Percentiles rank a stretch among this genome's conserved stretches.
phyloP scores from a whole-genome alignment of 2,329 filamentous ascomycete species.

The Cladosporium velox region DNA sequence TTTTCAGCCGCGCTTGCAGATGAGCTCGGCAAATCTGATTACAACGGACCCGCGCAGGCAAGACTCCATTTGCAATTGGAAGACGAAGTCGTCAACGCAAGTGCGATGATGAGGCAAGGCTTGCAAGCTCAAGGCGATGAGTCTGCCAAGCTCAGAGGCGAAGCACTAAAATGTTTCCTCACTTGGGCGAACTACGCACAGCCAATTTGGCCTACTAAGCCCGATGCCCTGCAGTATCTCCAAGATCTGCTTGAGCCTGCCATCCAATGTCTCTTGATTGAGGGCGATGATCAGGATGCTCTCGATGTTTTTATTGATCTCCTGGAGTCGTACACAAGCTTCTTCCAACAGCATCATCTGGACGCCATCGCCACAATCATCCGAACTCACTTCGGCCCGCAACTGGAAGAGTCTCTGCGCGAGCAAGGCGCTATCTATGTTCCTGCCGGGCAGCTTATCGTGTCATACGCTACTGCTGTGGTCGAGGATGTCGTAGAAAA shows the following conservation, averaged over 20 bases:
- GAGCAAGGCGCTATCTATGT: constrained; percentile 58
- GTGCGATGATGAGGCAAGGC: constrained; percentile 13
- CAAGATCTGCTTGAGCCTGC: constrained; percentile 61
- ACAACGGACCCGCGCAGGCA: constrained; percentile 38
- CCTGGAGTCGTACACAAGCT: constrained; percentile 64
- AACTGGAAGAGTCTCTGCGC: constrained; percentile 29
- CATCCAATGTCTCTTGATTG: constrained; percentile 62
- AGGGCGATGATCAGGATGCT: constrained; percentile 60
- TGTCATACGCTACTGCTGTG: constrained; percentile 69
- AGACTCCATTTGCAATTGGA: constrained; percentile 46
- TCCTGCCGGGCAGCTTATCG: constrained; percentile 65
- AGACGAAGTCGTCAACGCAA: constrained; percentile 12
- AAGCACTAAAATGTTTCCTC: constrained; percentile 39
- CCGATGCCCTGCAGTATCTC: constrained; percentile 60
- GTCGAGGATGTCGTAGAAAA: constrained; percentile 61
- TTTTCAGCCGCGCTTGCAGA: constrained; percentile 66
- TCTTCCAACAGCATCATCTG: constrained; percentile 63
- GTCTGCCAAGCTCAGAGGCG: constrained; percentile 24
- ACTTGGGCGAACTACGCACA: constrained; percentile 76
- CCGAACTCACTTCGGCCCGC: constrained; percentile 58
- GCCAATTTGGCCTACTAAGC: constrained; percentile 59
- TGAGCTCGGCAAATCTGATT: constrained; percentile 69
- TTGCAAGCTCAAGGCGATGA: constrained; percentile 11
- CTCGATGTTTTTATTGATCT: constrained; percentile 67
- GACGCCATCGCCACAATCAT: constrained; percentile 61